Evolutionary conservation across 169 alveolate genomes (phyloP), one percentile per base, ranked within the genome.

Genomic region (Eimeria acervulina): DNA sequence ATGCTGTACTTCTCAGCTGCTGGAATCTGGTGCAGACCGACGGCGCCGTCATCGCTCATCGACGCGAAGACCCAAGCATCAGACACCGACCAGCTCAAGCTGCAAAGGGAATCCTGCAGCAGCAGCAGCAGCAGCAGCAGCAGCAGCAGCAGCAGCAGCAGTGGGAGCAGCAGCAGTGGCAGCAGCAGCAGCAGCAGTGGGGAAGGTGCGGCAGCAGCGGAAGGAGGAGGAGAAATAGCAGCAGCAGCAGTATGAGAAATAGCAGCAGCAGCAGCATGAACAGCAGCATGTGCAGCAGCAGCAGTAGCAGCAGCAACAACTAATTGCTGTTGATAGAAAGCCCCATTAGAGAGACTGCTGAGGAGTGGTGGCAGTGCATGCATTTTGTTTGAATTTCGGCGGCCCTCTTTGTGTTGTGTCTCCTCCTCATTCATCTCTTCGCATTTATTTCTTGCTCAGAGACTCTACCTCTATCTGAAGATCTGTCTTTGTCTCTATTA

Each of bases 11-110:
- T 98, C 76, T 97, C 98, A 90, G 97, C 98, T 3, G 97, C 95
- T 8, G 99, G 99, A 23, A 98, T 98, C 2, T 95, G 96, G 66
- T 97, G 97, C 36, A 98, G 96, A 55, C 96, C 96, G 96, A 98
- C 96, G 51, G 97, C 96, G 12, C 99, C 98, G 90, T 98, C 98
- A 83, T 97, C 98, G 51, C 98, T 96, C 40, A 97, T 97, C n/a
- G 98, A 97, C 8, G 98, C 99, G 78, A 97, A 98, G 55, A 96
- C 92, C 99, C 99, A 98, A 13, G 99, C 98, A 93, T 98, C 99
- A 61, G 96, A 95, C 84, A 98, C 97, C 36, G 97, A 94, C 99
- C 99, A 98, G 33, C 94, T 97, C 12, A 98, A 96, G 26, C 96
- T 92, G 84, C 96, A 96, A 38, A 98, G 98, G 61, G 98, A 95